Base-by-base conservation (phyloP, 768 basidiomycete genomes). In the Boletus vermiculosoides region DNA sequence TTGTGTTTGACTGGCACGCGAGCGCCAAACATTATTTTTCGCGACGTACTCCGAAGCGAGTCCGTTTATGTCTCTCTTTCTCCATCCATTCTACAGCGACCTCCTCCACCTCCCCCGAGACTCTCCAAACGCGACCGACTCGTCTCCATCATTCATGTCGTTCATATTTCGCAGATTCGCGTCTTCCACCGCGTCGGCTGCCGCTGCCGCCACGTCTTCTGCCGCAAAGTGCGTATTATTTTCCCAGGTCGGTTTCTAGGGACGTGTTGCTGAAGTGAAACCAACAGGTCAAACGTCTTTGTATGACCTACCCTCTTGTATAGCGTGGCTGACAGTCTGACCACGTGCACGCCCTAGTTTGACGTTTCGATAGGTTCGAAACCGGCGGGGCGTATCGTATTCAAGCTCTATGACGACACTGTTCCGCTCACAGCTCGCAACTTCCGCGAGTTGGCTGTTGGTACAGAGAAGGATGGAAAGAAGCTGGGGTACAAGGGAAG, bases 341-440 rank as follows among this genome's bases (percentile, higher is more conserved):
- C 50, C 45, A 12, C 45, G 11, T 10, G 15, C 31, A 22, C 11
- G n/a, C 41, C 13, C 20, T 52, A 88, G 87, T 88, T 89, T 60
- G 82, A 88, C 53, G 66, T 90, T 56, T 72, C 78, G 2, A 87
- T 94, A 69, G 79, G 83, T 71, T 72, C 73, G 16, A 67, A 78
- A 46, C 81, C 84, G 4, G 75, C 81, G 1, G 90, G 90, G 23
- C 84, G 88, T 45, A 83, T 95, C 62, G 79, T 86, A 28, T 92
- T 95, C 83, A 85, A 88, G 72, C 82, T 95, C 42, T 92, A 81
- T 73, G 90, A 94, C 72, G 82, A 87, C 54, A 78, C 82, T 18
- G 90, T 92, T n/a, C 94, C 94, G 52, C 83, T 81, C 72, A 94
- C 93, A 12, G 72, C 88, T 3, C 74, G 73, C 49, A 93, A 94